phyloP scores from a whole-genome alignment of 2,329 filamentous ascomycete genomes.

The Pseudomassariella vexata region DNA sequence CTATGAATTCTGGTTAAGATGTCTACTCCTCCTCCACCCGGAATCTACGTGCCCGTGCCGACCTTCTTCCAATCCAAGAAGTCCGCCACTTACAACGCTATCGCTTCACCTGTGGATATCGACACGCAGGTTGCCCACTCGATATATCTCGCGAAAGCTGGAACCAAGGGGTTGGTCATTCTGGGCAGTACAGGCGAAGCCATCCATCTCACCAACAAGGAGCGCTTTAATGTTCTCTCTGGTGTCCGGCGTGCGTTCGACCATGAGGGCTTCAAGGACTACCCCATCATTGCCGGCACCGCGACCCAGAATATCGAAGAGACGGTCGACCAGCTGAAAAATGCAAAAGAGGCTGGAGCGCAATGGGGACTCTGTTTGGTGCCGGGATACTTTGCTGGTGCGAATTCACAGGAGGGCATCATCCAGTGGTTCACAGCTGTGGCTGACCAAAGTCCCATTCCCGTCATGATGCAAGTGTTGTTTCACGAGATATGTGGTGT shows the following conservation, averaged over 20 bases:
- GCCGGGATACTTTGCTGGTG: constrained; percentile 54
- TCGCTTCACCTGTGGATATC: constrained; percentile 48
- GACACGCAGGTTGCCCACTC: constrained; percentile 52
- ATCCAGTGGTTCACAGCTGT: constrained; percentile 53
- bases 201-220: constrained; percentile 50
- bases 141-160: constrained; percentile 52
- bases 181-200: constrained; percentile 60
- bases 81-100: constrained; percentile 32
- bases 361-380: constrained; percentile 55
- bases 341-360: constrained; percentile 50
- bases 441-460: constrained; percentile 50
- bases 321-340: constrained; percentile 50
- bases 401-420: constrained; percentile 49
- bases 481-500: background rate
- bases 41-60: constrained; percentile 53
- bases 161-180: constrained; percentile 55
- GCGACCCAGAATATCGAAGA: constrained; percentile 58
- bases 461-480: constrained; percentile 49
- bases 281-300: constrained; percentile 55
- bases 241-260: constrained; percentile 49
- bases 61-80: constrained; percentile 49
- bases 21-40: constrained; percentile 30
- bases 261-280: constrained; percentile 48
- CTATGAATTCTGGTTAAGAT: no score
- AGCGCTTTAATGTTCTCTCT: constrained; percentile 49